Evolutionary conservation across 2,329 filamentous ascomycete species (phyloP).

Genomic region (Juglanconis sp.): DNA sequence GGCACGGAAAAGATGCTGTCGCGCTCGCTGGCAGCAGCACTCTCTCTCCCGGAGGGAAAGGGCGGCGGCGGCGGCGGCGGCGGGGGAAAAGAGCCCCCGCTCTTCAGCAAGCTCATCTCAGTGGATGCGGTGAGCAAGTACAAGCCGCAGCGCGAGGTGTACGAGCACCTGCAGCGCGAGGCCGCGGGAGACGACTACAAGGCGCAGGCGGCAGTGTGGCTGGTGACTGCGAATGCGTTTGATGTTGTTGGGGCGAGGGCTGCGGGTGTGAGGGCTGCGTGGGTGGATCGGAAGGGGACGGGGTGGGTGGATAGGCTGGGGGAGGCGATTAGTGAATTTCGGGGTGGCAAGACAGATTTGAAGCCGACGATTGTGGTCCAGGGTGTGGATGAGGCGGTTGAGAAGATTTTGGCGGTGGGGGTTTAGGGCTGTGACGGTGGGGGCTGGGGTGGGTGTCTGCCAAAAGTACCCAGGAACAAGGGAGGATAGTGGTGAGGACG

Average conservation of each 20-base stretch:
- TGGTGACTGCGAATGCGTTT: constrained; percentile 72
- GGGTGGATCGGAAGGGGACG: constrained; percentile 60
- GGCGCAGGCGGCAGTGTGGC: constrained; percentile 48
- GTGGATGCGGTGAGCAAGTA: constrained; percentile 59
- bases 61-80: constrained; percentile 10
- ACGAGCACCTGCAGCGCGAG: constrained; percentile 55
- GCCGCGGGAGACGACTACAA: constrained; percentile 38
- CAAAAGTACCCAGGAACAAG: too few species aligned
- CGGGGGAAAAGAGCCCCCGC: constrained; percentile 14
- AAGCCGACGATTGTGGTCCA: constrained; percentile 52
- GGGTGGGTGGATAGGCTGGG: constrained; percentile 66
- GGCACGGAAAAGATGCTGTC: constrained; percentile 48
- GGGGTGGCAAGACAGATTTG: constrained; percentile 25
- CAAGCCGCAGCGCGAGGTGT: constrained; percentile 63
- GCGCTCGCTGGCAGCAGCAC: constrained; percentile 56
- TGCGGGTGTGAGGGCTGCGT: constrained; percentile 60
- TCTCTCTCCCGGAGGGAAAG: constrained; percentile 17
- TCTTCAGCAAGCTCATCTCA: constrained; percentile 57
- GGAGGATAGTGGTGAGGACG: too few species aligned
- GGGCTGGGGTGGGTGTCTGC: too few species aligned
- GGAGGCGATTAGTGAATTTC: constrained; percentile 29
- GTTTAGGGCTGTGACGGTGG: background rate
- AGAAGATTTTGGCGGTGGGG: constrained; percentile 26
- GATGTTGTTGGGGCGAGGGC: constrained; percentile 64
- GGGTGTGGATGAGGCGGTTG: constrained; percentile 56